phyloP scores from a whole-genome alignment of 306 rosid genomes.

The Adenanthera pavonina region DNA sequence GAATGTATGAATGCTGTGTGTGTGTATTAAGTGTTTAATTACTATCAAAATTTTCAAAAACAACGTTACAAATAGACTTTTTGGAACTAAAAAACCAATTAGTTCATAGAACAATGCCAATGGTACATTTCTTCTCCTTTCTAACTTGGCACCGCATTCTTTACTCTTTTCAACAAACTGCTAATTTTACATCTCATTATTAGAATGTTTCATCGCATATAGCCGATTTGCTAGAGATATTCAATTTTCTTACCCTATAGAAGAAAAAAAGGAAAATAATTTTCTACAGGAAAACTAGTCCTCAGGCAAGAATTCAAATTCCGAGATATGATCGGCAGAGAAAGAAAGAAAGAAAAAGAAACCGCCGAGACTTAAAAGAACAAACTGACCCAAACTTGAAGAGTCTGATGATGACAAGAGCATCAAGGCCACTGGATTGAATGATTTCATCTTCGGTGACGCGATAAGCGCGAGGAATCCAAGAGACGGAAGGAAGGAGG shows the following conservation, averaged over 20 bases:
- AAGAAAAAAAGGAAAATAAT: background rate
- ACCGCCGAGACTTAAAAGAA: background rate
- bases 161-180: background rate
- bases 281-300: background rate
- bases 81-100: background rate
- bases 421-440: slow-evolving; percentile 70
- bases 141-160: background rate
- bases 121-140: background rate
- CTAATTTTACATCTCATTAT: background rate
- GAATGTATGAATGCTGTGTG: background rate
- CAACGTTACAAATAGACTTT: background rate
- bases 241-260: background rate
- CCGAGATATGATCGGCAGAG: background rate
- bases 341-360: background rate
- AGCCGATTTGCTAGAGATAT: background rate
- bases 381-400: slow-evolving; percentile 75
- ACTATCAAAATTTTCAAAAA: background rate
- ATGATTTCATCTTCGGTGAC: slow-evolving; percentile 72
- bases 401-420: slow-evolving; percentile 78
- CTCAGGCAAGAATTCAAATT: background rate
- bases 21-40: background rate
- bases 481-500: slow-evolving; percentile 67
- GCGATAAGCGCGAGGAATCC: slow-evolving; percentile 67
- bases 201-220: background rate
- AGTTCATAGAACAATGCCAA: background rate